A percentile compares a stretch with the other conserved stretches of the same genome.
phyloP scores from a whole-genome alignment of 441 rosid genomes.

The Euphorbia corollata region DNA sequence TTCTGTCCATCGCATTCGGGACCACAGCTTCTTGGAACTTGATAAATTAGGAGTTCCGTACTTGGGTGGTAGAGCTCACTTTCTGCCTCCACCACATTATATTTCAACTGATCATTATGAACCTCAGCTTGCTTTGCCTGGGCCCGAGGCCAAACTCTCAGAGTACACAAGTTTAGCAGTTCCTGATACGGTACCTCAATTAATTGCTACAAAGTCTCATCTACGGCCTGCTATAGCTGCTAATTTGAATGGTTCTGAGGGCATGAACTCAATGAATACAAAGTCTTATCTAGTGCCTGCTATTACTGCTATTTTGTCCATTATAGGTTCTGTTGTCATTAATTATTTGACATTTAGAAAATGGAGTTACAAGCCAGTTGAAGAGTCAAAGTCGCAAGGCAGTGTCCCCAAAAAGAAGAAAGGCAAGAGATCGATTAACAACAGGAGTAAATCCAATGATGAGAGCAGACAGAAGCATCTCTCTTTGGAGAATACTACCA shows the following conservation, averaged over 20 bases:
- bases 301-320: constrained; percentile 28
- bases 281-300: constrained; percentile 22
- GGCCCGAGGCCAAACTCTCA: constrained; percentile 30
- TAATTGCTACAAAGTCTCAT: constrained; percentile 17
- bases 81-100: constrained; percentile 34
- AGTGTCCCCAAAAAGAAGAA: constrained; percentile 54
- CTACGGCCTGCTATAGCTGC: constrained; percentile 25
- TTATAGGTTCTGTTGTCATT: constrained; percentile 29
- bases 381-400: constrained; percentile 30
- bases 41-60: constrained; percentile 25
- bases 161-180: constrained; percentile 25
- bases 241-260: constrained; percentile 21
- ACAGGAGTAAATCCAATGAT: constrained; percentile 33
- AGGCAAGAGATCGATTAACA: constrained; percentile 44
- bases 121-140: constrained; percentile 42
- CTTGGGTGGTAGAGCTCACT: constrained; percentile 31
- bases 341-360: constrained; percentile 22
- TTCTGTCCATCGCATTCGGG: constrained; percentile 46
- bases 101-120: constrained; percentile 20
- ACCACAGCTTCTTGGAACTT: constrained; percentile 33
- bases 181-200: constrained; percentile 17
- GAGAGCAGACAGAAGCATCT: constrained; percentile 27
- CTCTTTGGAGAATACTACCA: constrained; percentile 25
- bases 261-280: constrained; percentile 4
- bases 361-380: constrained; percentile 34